A percentile compares a stretch with the other conserved stretches of the same genome.
phyloP scores from a whole-genome alignment of 148 eudicot genomes.

The Simmondsia chinensis region DNA sequence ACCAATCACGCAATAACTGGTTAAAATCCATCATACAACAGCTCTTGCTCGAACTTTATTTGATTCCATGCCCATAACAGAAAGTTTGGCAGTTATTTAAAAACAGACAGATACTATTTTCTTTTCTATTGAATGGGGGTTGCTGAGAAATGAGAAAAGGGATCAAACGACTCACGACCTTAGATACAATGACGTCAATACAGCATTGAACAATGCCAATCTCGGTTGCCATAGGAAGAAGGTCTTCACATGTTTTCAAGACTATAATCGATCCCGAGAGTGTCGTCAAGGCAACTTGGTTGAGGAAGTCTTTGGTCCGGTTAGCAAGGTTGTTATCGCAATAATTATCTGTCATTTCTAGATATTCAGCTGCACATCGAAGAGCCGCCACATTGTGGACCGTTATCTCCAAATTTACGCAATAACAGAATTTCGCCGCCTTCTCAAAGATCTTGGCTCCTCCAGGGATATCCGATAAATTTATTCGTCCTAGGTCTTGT shows the following conservation, averaged over 20 bases:
- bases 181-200: conserved; percentile 47
- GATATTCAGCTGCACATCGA: conserved; percentile 82
- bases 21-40: too few species aligned
- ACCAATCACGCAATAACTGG: too few species aligned
- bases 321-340: conserved; percentile 65
- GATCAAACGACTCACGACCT: conserved; percentile 56
- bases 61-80: too few species aligned
- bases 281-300: conserved; percentile 69
- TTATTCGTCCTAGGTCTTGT: conserved; percentile 41
- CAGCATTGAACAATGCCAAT: conserved; percentile 61
- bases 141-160: too few species aligned
- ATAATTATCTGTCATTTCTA: conserved; percentile 75
- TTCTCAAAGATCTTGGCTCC: conserved; percentile 82
- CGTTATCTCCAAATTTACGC: conserved; percentile 92
- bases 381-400: conserved; percentile 84
- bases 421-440: conserved; percentile 90
- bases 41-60: too few species aligned
- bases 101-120: too few species aligned
- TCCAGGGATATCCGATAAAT: conserved; percentile 79
- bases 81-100: too few species aligned
- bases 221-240: conserved; percentile 61
- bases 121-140: too few species aligned
- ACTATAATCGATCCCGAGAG: conserved; percentile 77
- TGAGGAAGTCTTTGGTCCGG: conserved; percentile 78
- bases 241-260: conserved; percentile 65